Evolutionary conservation across 768 basidiomycete species (phyloP), one percentile per base, ranked within the genome.

Genomic region (Leccinum truebloodii): DNA sequence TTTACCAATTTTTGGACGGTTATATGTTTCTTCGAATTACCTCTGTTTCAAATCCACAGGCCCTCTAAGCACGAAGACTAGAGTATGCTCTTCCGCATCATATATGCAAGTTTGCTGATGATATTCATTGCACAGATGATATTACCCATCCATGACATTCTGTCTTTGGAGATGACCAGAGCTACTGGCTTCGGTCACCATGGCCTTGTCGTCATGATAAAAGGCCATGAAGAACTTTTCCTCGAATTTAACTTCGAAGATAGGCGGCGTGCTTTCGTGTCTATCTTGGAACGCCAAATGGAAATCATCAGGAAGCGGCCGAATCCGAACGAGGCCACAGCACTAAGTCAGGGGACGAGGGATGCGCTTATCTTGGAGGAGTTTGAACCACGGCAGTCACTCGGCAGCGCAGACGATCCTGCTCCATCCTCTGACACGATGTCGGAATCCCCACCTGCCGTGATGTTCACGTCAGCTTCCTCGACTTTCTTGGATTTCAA

Each of bases 401-500:
- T 70, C 50, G 65, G 71, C 44, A 62, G 61, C 55, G 76, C 76
- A 58, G 77, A 70, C 18, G 79, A 84, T 59, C 78, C 83, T 39
- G 67, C 68, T 46, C 81, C 81, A 28, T 71, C 79, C 3, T 77
- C 82, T 2, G 87, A 88, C 55, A 79, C 76, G 44, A 78, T 86
- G 79, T 78, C 86, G 6, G 89, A 90, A 60, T 87, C 88, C 6
- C 69, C 91, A 22, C 90, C 93, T 3, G 90, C 93, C n/a, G 86
- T 94, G 48, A 95, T 98, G 92, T 98, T 99, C 75, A 94, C 90
- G 2, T 95, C 93, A 12, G 88, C 90, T n/a, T 94, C 93, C 0
- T 94, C 93, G 3, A 96, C 96, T 2, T 98, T 98, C 78, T 77
- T 99, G 64, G 96, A 94, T 6, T 99, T 99, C 80, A 95, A 94